Conservation (phyloP, 2,329 filamentous ascomycete genomes). For the Fusarium nisikadoi region DNA sequence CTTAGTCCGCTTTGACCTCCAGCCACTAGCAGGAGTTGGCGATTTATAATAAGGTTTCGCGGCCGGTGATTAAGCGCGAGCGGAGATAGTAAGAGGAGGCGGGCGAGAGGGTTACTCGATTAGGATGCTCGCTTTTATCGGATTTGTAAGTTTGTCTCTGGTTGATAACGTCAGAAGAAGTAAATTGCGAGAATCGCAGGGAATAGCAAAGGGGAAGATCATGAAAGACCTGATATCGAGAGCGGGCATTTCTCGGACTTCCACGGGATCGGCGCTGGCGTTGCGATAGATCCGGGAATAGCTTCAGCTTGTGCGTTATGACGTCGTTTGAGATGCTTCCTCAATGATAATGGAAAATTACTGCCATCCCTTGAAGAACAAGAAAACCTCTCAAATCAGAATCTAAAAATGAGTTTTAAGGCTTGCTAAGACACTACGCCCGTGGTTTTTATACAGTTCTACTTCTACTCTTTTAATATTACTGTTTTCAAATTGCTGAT, state of each 20-base stretch:
- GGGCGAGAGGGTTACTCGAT: background rate
- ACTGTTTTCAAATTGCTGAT: accelerated
- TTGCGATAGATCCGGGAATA: accelerated
- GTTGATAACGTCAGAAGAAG: accelerated
- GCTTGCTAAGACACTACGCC: no score
- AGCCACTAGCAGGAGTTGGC: background rate
- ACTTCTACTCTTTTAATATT: no score
- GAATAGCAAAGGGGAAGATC: accelerated
- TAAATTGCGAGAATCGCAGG: no score
- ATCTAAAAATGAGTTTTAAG: accelerated
- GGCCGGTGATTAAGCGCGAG: background rate
- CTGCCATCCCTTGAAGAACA: accelerated
- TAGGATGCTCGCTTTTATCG: background rate
- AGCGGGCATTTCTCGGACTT: background rate
- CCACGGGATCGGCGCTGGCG: background rate
- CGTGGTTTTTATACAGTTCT: no score
- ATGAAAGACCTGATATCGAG: background rate
- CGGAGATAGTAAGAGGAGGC: background rate
- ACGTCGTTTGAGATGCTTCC: background rate
- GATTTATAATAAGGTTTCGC: background rate
- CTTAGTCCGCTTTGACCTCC: background rate
- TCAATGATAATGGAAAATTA: no score
- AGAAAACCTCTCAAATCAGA: accelerated
- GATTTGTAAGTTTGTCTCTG: background rate
- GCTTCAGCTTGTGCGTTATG: background rate